Conservation (phyloP, 768 basidiomycete species). For the Pisolithus tinctorius region DNA sequence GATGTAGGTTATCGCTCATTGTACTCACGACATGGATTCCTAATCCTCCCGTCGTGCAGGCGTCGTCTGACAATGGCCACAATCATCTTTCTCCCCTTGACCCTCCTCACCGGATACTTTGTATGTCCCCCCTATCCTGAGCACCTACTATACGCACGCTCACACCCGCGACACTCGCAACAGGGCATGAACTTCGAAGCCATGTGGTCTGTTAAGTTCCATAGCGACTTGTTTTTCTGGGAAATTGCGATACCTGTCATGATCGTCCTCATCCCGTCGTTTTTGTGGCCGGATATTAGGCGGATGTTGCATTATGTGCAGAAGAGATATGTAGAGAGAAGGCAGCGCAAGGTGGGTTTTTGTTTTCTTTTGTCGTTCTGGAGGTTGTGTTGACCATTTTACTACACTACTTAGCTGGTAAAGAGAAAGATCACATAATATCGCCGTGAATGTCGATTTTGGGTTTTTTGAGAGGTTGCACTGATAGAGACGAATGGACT, state of each 20-base stretch:
- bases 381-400: neutral
- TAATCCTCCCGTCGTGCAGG: conserved; percentile 26
- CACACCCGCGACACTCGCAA: conserved; percentile 11
- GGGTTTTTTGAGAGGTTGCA: neutral
- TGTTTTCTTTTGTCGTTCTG: neutral
- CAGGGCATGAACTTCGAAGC: conserved; percentile 62
- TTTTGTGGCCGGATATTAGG: conserved; percentile 45
- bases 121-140: conserved; percentile 31
- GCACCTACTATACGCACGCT: neutral
- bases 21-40: neutral
- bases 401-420: too few relatives aligned
- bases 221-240: conserved; percentile 58
- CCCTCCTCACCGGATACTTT: conserved; percentile 66
- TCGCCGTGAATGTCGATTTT: neutral
- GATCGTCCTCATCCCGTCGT: conserved; percentile 44
- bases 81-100: conserved; percentile 65
- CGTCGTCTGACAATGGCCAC: conserved; percentile 61
- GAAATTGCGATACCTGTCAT: conserved; percentile 55
- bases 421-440: too few relatives aligned
- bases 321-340: conserved; percentile 32
- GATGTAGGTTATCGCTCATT: conserved; percentile 38
- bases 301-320: conserved; percentile 39
- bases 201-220: conserved; percentile 43
- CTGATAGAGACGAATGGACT: too few relatives aligned
- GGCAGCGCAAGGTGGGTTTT: conserved; percentile 26